These are phyloP conservation scores for Xerocomus amazonicus DNA, from an alignment of 1,284 basidiomycete genomes.

Conservation along the genomic window DNA sequence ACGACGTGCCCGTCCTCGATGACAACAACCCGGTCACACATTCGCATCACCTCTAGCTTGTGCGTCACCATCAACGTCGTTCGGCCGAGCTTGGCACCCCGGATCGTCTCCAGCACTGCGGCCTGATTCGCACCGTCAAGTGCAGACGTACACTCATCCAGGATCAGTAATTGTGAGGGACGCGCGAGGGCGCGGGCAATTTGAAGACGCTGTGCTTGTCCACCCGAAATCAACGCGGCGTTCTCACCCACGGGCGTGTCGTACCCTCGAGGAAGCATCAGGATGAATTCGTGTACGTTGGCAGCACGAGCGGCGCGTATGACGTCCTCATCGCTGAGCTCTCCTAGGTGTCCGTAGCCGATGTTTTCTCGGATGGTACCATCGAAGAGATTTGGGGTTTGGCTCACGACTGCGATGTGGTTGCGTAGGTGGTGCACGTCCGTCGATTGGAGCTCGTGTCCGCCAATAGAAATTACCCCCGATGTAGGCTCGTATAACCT, in stretches of 20 bases:
- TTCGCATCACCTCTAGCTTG: constrained; percentile 86
- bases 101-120: constrained; percentile 76
- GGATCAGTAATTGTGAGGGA: constrained; percentile 71
- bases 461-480: constrained; percentile 63
- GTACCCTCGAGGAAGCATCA: constrained; percentile 77
- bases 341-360: constrained; percentile 58
- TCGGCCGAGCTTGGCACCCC: constrained; percentile 56
- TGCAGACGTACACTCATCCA: constrained; percentile 94
- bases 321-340: constrained; percentile 50
- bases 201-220: constrained; percentile 90
- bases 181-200: constrained; percentile 87
- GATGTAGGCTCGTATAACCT: constrained; percentile 76
- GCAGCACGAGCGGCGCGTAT: constrained; percentile 70
- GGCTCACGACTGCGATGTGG: constrained; percentile 82
- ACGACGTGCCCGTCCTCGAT: constrained; percentile 73
- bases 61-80: constrained; percentile 94
- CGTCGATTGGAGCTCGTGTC: constrained; percentile 47
- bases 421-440: constrained; percentile 76
- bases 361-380: constrained; percentile 84
- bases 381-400: constrained; percentile 85
- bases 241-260: constrained; percentile 87
- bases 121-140: constrained; percentile 82
- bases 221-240: constrained; percentile 85
- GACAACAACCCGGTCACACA: constrained; percentile 88
- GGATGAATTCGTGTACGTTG: constrained; percentile 85